Base-by-base conservation (phyloP, 345 rosid genomes). In the Diplotaxis tenuifolia region DNA sequence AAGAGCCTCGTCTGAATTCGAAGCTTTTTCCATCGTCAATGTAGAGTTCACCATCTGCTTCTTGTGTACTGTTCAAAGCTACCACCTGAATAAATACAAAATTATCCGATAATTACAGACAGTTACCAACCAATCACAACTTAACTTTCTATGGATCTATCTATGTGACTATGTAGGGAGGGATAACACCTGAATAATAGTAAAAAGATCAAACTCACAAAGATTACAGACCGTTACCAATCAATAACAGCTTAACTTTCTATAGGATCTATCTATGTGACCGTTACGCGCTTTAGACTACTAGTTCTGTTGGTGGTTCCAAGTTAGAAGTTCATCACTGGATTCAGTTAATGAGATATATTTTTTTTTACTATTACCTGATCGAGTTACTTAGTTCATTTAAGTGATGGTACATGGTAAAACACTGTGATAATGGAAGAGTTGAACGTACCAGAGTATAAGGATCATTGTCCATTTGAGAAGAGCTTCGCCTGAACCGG, bases 401-500 rank as follows among this genome's bases (percentile, higher is more conserved):
- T 9, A 16, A 16, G 23, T 64, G 45, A 54, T 36, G 40, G 2
- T 27, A 42, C 7, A 54, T 67, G 78, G 49, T 22, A 20, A n/a
- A 72, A 72, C 2, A 18, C 32, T 20, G 47, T 19, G 16, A 12
- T 19, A 36, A 42, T 52, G 62, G 7, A 62, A 15, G 15, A 53
- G 47, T 2, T 61, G 16, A 38, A 72, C 89, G 23, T 88, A 95
- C 99, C 96, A 95, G 79, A 42, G 96, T 88, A 64, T 87, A 95
- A 68, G 99, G 99, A 84, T 95, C 96, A 68, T 89, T 88, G 67
- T 81, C 81, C 94, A 88, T 95, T 84, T 95, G 97, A 4, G 94
- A 88, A 53, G 99, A 91, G 80, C 97, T 95, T 67, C 99, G 81
- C 23, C 97, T 89, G 67, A 84, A 84, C 72, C 99, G 83, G 62